Percentiles rank a stretch among this genome's conserved stretches.
These are phyloP conservation scores for Penicillium verhagenii DNA, from an alignment of 495 filamentous ascomycete species.

Conservation along the genomic window DNA sequence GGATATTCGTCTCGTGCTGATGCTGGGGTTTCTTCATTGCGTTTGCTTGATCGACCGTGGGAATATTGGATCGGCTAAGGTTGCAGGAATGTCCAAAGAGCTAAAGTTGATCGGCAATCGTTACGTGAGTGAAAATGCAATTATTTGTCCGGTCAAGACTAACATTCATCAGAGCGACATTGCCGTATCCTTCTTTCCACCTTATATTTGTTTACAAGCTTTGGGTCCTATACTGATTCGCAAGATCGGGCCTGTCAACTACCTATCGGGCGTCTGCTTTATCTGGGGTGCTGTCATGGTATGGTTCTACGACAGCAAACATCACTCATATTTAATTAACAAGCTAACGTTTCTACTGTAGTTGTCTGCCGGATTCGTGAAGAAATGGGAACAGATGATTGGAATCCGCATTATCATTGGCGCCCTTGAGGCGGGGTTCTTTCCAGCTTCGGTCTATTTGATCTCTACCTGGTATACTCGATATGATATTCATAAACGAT, in stretches of 20 bases:
- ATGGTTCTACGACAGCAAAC: constrained; percentile 17
- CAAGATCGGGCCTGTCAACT: constrained; percentile 17
- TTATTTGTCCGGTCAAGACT: not conserved
- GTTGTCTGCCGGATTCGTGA: constrained; percentile 44
- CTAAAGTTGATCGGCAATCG: constrained; percentile 14
- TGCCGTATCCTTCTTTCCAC: constrained; percentile 23
- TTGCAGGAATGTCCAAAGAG: constrained; percentile 20
- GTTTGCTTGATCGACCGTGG: constrained; percentile 21
- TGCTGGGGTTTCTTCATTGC: constrained; percentile 19
- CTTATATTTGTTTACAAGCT: constrained; percentile 21
- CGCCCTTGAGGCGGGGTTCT: constrained; percentile 56
- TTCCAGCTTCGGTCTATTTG: constrained; percentile 55
- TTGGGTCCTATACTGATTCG: constrained; percentile 20
- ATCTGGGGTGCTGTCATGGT: constrained; percentile 48
- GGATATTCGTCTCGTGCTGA: constrained; percentile 17
- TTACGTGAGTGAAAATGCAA: constrained; percentile 12
- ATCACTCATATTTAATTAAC: too few relatives aligned
- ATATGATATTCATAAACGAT: constrained; percentile 45
- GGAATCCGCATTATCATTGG: constrained; percentile 58
- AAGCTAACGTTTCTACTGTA: not conserved
- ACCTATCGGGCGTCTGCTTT: constrained; percentile 20
- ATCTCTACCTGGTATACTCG: constrained; percentile 58
- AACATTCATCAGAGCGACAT: constrained; percentile 12
- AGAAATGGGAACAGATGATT: constrained; percentile 47
- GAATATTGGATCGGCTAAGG: constrained; percentile 12